Percentiles rank a stretch among this genome's conserved stretches.
phyloP scores from a whole-genome alignment of 129 eudicot species.

The Arctium lappa region DNA sequence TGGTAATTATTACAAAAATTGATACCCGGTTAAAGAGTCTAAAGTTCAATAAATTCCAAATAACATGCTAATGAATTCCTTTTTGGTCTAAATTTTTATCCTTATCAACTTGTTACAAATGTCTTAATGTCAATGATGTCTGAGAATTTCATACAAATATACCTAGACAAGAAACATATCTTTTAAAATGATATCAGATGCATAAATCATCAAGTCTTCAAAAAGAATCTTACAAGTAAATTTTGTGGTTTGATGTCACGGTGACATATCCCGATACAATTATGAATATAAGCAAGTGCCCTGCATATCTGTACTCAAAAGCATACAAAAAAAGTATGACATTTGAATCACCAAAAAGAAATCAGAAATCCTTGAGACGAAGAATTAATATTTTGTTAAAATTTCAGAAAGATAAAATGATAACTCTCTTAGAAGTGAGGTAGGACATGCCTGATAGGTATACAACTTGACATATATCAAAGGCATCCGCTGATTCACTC shows the following conservation, averaged over 20 bases:
- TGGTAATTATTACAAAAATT: background rate
- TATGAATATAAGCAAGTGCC: slow-evolving; percentile 94
- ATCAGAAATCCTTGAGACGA: background rate
- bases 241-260: slow-evolving; percentile 99
- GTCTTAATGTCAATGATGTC: background rate
- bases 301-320: slow-evolving; percentile 85
- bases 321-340: background rate
- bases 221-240: slow-evolving; percentile 66
- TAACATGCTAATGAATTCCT: background rate
- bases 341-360: background rate
- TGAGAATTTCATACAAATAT: background rate
- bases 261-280: slow-evolving; percentile 90
- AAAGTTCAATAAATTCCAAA: background rate
- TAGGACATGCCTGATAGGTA: slow-evolving; percentile 78
- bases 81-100: background rate
- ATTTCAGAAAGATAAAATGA: background rate
- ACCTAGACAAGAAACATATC: background rate
- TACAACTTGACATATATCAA: slow-evolving; percentile 89
- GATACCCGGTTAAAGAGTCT: background rate
- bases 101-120: background rate
- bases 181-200: background rate
- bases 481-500: slow-evolving; percentile 90
- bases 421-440: background rate
- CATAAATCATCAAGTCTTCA: slow-evolving; percentile 7
- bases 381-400: background rate